A percentile compares a stretch with the other conserved stretches of the same genome.
Evolutionary conservation across 2,329 filamentous ascomycete species (phyloP).

Genomic region (Fusarium anguioides): DNA sequence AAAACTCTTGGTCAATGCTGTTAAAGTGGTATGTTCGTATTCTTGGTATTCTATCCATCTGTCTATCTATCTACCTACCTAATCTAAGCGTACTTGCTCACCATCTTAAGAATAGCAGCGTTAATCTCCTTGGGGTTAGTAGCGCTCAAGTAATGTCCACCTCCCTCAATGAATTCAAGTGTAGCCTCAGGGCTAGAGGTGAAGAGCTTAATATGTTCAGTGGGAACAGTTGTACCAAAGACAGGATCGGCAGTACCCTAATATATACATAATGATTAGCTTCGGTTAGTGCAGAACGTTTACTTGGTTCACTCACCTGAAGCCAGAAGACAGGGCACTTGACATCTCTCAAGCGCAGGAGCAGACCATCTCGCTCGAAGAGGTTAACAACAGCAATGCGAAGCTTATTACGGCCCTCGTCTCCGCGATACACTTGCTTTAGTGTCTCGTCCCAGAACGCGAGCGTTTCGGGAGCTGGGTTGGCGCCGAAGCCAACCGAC

Average conservation of each 20-base stretch:
- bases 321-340: conserved; percentile 65
- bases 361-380: conserved; percentile 59
- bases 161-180: conserved; percentile 57
- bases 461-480: conserved; percentile 51
- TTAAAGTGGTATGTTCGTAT: not conserved
- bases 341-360: conserved; percentile 58
- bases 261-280: conserved; percentile 6
- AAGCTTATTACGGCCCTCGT: conserved; percentile 61
- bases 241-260: conserved; percentile 60
- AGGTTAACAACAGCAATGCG: conserved; percentile 59
- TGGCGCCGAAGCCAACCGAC: conserved; percentile 58
- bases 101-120: conserved; percentile 57
- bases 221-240: conserved; percentile 54
- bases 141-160: conserved; percentile 61
- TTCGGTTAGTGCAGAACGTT: not conserved
- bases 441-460: conserved; percentile 60
- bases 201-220: conserved; percentile 64
- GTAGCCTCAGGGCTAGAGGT: conserved; percentile 58
- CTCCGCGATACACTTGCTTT: conserved; percentile 59
- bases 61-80: too few species aligned
- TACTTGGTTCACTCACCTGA: conserved; percentile 52
- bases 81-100: conserved; percentile 52
- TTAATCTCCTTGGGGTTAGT: conserved; percentile 60
- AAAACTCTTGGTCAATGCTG: not conserved
- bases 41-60: not conserved